Evolutionary conservation across 1,284 basidiomycete species (phyloP), one percentile per base, ranked within the genome.

Genomic region (Pisolithus thermaeus): DNA sequence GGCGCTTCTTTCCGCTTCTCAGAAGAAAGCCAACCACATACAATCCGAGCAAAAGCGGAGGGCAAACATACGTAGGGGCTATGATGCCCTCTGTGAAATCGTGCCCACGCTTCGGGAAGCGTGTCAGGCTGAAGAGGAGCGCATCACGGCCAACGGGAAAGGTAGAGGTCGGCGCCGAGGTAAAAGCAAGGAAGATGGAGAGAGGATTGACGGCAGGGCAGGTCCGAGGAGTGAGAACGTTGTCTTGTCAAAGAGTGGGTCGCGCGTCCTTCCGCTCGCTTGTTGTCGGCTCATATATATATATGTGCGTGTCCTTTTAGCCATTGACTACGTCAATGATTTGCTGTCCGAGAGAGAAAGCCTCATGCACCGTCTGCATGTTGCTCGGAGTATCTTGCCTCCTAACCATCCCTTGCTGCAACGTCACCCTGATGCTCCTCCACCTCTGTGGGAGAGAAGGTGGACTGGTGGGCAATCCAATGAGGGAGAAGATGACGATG

Each of bases 1-100:
- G 0, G 62, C 75, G 0, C 70, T 90, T 16, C 73, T 91, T 16
- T 82, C 85, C 0, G 78, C 83, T 0, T 87, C 86, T 8, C 92
- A 95, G 72, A 95, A 95, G 69, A 92, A 93, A 66, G 90, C 90
- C 39, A 95, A 95, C 61, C 92, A 95, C 64, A 95, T 95, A 57
- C 90, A 92, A 59, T 87, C 83, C 6, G 87, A 89, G 69, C 91
- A 93, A 71, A 94, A 94, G 69, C 81, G 92, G 23, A 79, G 92
- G n/a, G 90, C 90, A 20, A 94, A 93, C 58, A 95, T 95, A 47
- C 78, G 91, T 14, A 74, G 84, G 47, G 92, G 91, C 4, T 95
- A 95, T 65, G 92, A 94, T 61, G 78, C 87, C 16, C 74, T 95
- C 0, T 91, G 90, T 62, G 84, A 84, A 20, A 79, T 81, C 35